A percentile compares a stretch with the other conserved stretches of the same genome.
phyloP scores from a whole-genome alignment of 2,329 filamentous ascomycete species.

The Epichloe baconii region DNA sequence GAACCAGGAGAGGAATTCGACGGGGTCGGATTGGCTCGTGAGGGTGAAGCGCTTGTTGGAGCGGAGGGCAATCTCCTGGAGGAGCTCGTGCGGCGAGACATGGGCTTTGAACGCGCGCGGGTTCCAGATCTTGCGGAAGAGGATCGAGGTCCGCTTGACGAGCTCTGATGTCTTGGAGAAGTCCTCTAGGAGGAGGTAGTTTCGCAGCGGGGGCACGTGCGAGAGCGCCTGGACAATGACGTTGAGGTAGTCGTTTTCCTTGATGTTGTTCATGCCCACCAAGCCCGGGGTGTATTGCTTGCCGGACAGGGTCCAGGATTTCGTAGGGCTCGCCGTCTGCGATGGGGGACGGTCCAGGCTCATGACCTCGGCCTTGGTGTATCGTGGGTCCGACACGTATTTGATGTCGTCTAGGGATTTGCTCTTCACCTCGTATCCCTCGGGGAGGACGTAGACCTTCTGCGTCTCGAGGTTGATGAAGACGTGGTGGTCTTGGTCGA shows the following conservation, averaged over 20 bases:
- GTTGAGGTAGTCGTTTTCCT: conserved; percentile 97
- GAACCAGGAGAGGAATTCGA: conserved; percentile 96
- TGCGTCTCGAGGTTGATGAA: conserved; percentile 96
- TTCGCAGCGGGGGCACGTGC: conserved; percentile 78
- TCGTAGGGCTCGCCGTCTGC: neutral
- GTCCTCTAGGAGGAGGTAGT: conserved; percentile 82
- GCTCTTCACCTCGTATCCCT: conserved; percentile 92
- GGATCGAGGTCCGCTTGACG: conserved; percentile 72
- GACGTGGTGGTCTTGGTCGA: conserved; percentile 91
- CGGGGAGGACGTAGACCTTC: conserved; percentile 81
- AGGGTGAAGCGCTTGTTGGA: conserved; percentile 90
- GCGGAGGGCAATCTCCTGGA: conserved; percentile 83
- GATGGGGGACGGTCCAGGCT: conserved; percentile 51
- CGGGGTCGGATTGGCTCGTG: conserved; percentile 83
- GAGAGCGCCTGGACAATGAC: conserved; percentile 84
- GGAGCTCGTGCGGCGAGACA: conserved; percentile 90
- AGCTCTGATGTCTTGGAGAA: conserved; percentile 63
- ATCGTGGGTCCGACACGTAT: conserved; percentile 86
- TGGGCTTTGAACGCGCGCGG: conserved; percentile 90
- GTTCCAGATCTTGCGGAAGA: conserved; percentile 97
- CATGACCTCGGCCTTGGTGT: conserved; percentile 67
- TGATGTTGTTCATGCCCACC: conserved; percentile 99
- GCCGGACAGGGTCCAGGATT: conserved; percentile 51
- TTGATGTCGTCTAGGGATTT: conserved; percentile 96
- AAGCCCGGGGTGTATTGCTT: conserved; percentile 87